Evolutionary conservation across 2,329 filamentous ascomycete species (phyloP).

Genomic region (Metarhizium anisopliae): DNA sequence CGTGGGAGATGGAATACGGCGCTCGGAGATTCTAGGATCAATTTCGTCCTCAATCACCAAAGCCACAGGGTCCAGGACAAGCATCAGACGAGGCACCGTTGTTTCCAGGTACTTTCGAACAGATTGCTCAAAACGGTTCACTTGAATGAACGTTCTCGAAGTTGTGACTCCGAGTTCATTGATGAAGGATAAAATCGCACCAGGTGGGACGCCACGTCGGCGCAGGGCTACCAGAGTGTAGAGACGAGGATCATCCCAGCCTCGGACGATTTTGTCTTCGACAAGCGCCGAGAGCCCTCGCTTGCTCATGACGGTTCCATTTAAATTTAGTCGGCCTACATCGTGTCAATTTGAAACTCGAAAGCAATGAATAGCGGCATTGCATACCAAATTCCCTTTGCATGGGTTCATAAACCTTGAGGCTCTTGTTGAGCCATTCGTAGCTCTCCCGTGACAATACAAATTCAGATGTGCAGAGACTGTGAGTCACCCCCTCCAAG

Average conservation of each 20-base stretch:
- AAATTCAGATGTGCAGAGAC: conserved; percentile 91
- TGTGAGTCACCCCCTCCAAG: conserved; percentile 51
- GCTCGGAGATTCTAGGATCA: conserved; percentile 41
- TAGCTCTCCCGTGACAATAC: conserved; percentile 77
- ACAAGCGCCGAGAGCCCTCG: conserved; percentile 74
- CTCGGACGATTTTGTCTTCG: conserved; percentile 63
- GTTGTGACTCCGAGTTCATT: conserved; percentile 89
- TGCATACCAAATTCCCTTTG: conserved; percentile 62
- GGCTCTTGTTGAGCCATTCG: conserved; percentile 75
- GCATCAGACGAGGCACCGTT: conserved; percentile 80
- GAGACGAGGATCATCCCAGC: conserved; percentile 85
- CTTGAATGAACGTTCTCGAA: conserved; percentile 67
- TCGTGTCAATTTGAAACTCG: not conserved
- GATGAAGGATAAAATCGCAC: conserved; percentile 80
- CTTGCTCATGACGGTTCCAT: conserved; percentile 80
- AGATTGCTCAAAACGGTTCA: conserved; percentile 70
- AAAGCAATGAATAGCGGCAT: not conserved
- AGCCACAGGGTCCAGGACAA: conserved; percentile 77
- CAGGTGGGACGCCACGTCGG: conserved; percentile 76
- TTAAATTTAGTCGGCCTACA: conserved; percentile 50
- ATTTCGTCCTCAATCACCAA: conserved; percentile 66
- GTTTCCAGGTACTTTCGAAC: conserved; percentile 80
- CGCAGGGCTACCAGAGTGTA: conserved; percentile 81
- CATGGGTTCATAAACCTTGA: conserved; percentile 74
- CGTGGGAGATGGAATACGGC: conserved; percentile 65